These are phyloP conservation scores for Rosellinia necatrix DNA, from an alignment of 2,329 filamentous ascomycete genomes.

Conservation along the genomic window DNA sequence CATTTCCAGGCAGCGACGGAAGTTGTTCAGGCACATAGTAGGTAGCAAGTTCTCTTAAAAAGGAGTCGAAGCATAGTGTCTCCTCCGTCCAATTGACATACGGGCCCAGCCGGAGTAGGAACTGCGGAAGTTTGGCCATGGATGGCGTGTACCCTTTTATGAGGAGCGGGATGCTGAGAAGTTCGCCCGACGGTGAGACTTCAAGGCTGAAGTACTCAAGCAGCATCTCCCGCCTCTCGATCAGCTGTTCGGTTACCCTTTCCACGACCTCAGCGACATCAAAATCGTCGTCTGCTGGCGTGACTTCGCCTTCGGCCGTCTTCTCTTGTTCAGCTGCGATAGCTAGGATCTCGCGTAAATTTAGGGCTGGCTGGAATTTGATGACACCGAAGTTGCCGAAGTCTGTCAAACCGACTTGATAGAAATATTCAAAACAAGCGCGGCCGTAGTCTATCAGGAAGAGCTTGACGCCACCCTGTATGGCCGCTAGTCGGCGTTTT, in stretches of 20 bases:
- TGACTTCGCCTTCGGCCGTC: constrained; percentile 42
- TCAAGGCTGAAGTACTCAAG: constrained; percentile 90
- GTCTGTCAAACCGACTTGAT: constrained; percentile 91
- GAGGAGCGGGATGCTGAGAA: constrained; percentile 80
- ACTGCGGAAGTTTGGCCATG: constrained; percentile 84
- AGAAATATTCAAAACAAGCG: constrained; percentile 86
- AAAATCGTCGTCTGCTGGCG: constrained; percentile 54
- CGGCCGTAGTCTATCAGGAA: constrained; percentile 94
- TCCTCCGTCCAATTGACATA: constrained; percentile 87
- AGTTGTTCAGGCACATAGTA: constrained; percentile 91
- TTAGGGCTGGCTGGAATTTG: constrained; percentile 75
- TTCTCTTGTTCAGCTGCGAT: constrained; percentile 76
- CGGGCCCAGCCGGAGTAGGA: constrained; percentile 85
- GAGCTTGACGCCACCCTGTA: constrained; percentile 90
- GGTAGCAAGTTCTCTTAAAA: constrained; percentile 82
- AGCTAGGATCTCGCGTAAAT: constrained; percentile 70
- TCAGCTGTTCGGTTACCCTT: constrained; percentile 68
- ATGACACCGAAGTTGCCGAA: constrained; percentile 94
- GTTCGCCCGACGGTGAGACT: constrained; percentile 75
- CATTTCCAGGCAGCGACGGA: constrained; percentile 51
- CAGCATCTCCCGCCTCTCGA: constrained; percentile 82
- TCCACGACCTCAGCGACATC: constrained; percentile 70
- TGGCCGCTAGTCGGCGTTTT: constrained; percentile 81
- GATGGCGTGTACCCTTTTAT: constrained; percentile 87
- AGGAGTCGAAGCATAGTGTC: constrained; percentile 81